Base-by-base conservation (phyloP, 2,329 filamentous ascomycete species). In the Knoxdaviesia proteae region DNA sequence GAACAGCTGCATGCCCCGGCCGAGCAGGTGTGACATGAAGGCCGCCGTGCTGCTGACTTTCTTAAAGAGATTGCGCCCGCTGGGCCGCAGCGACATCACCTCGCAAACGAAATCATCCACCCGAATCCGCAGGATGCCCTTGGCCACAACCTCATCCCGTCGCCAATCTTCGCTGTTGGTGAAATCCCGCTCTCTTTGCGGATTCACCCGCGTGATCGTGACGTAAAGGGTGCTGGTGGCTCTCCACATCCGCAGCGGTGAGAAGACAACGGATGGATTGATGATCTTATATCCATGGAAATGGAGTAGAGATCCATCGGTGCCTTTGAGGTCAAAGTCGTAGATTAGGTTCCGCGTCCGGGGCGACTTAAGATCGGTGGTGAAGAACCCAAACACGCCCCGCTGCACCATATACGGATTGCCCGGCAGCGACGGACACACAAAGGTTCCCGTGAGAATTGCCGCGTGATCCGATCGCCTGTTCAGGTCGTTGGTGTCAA, bases 241-340 rank as follows among this genome's bases (percentile, higher is more conserved):
- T 40, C 60, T 61, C 75, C 74, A 79, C 45, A 80, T 71, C 47
- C 68, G 61, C 36, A 60, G 49, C 1, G 69, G 65, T 2, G 67
- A 65, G 34, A 78, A 59, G 2, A 73, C 69, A 0, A 73, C 68
- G 0, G 69, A 69, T 4, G 74, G 67, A 53, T 77, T 68, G 37
- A 79, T 64, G 2, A 71, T 61, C 54, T 79, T 79, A 56, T 69
- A 73, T 0, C 74, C 75, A 46, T 74, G 63, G 51, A 80, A 73
- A 45, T 69, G 67, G 39, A 74, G 63, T 40, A 57, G 59, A 38
- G 61, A 58, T 9, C 69, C 69, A 46, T 70, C 58, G 4, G 66
- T 60, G 5, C 69, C 69, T 31, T 60, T 60, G 64, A 80, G 68
- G 49, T 71, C 68, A 46, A 77, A 73, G 50, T 75, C 65, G 51